Conservation (phyloP, 176 grass and related monocot genomes). For the Triticum dicoccoides region DNA sequence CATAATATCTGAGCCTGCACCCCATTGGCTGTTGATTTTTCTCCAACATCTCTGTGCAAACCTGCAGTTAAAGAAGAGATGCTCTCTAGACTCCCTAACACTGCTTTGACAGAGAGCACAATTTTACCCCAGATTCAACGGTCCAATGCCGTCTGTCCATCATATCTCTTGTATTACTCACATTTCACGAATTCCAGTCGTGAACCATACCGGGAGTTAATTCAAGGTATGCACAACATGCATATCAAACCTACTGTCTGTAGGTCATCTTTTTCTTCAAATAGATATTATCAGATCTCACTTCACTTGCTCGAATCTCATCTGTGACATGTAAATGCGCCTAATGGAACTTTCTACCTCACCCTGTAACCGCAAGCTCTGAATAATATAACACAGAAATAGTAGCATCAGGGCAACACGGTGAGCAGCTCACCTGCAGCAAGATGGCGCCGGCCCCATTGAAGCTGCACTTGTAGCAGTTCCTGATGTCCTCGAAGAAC, state of each 20-base stretch:
- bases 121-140: no score
- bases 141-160: no score
- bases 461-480: slow-evolving; percentile 51
- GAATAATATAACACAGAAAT: neutral
- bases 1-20: no score
- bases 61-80: no score
- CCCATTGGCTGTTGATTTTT: no score
- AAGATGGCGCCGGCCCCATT: slow-evolving; percentile 47
- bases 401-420: neutral
- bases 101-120: no score
- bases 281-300: neutral
- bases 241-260: neutral
- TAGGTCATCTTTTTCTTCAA: no score
- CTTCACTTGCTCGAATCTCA: neutral
- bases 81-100: no score
- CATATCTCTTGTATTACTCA: no score
- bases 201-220: neutral
- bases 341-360: neutral
- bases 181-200: neutral
- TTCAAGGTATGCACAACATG: neutral
- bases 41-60: no score
- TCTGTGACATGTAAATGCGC: neutral
- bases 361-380: neutral
- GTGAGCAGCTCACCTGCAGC: slow-evolving; percentile 52
- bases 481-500: slow-evolving; percentile 65